Evolutionary conservation across 2,329 filamentous ascomycete genomes (phyloP), one percentile per base, ranked within the genome.

Genomic region (Aureobasidium sp.): DNA sequence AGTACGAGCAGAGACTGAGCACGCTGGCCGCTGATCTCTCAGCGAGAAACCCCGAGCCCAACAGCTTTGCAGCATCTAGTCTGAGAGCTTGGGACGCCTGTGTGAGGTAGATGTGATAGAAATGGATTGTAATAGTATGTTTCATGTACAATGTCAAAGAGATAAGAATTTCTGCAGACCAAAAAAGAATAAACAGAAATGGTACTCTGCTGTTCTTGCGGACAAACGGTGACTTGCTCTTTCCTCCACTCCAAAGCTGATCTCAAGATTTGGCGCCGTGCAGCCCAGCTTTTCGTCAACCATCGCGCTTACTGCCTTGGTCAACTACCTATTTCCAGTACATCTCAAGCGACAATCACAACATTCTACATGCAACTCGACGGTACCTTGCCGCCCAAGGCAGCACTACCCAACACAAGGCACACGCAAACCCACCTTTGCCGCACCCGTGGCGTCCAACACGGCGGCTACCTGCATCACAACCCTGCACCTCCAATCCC

Each of bases 1-100:
- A 53, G 9, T 59, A 62, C 11, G 60, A 54, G 21, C 25, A 47
- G 13, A 42, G 60, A 46, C 38, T 62, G 25, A 45, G 31, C 17
- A 29, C 47, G 4, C 8, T 62, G 21, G 60, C 46, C 11, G 29
- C 40, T 3, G 55, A 42, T n/a, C 21, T 57, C 3, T 27, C 19
- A 15, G 29, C 42, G 31, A 57, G 54, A 25, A 47, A 57, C 9
- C 42, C 54, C 2, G 42, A 37, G 21, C 42, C 29, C 17, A 37
- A 38, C 21, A 37, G 29, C 15, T 57, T 57, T 23, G 54, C 54
- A 19, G 54, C 54, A 7, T 57, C 54, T 5, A 29, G 21, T 17
- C 7, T 57, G 21, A 46, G 15, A 8, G 42, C 40, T 6, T 57
- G 54, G 54, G 54, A 57, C 13, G 54, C 29, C 11, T 57, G 54